Conservation (phyloP, 768 basidiomycete species). For the Lactarius deliciosus region DNA sequence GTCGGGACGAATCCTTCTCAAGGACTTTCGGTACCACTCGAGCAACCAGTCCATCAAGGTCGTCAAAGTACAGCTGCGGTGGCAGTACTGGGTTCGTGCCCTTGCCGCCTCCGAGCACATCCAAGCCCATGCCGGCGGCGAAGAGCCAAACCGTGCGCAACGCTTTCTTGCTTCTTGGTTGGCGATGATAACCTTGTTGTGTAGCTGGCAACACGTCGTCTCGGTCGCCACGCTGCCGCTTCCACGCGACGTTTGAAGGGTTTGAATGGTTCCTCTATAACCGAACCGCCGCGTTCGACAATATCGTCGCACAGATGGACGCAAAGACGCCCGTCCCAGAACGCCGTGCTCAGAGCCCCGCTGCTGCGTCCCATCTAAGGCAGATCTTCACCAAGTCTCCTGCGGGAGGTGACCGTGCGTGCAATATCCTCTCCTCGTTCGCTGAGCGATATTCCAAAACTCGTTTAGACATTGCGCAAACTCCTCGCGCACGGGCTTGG, state of each 20-base stretch:
- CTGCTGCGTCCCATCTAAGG: slow-evolving; percentile 29
- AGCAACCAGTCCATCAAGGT: slow-evolving; percentile 87
- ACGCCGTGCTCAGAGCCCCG: slow-evolving; percentile 25
- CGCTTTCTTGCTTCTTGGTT: slow-evolving; percentile 3
- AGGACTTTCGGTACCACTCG: slow-evolving; percentile 86
- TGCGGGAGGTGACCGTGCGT: slow-evolving; percentile 33
- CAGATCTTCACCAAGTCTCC: slow-evolving; percentile 36
- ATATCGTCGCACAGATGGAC: slow-evolving; percentile 77
- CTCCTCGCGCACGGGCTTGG: slow-evolving; percentile 6
- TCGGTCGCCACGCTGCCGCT: slow-evolving; percentile 63
- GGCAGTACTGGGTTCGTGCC: slow-evolving; percentile 91
- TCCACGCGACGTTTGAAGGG: slow-evolving; percentile 78
- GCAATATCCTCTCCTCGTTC: neutral
- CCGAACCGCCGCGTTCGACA: slow-evolving; percentile 83
- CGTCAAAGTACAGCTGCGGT: slow-evolving; percentile 82
- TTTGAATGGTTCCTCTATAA: slow-evolving; percentile 95
- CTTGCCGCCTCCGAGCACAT: slow-evolving; percentile 77
- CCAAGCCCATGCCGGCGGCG: slow-evolving; percentile 45
- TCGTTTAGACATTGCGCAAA: slow-evolving; percentile 11
- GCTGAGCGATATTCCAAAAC: neutral
- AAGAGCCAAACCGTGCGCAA: slow-evolving; percentile 48
- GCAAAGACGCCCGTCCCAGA: slow-evolving; percentile 34
- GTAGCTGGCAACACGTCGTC: slow-evolving; percentile 29
- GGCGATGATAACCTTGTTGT: slow-evolving; percentile 32
- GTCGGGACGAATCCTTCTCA: slow-evolving; percentile 83